Evolutionary conservation across 2,329 filamentous ascomycete genomes (phyloP).

Genomic region (Fusarium sp.): DNA sequence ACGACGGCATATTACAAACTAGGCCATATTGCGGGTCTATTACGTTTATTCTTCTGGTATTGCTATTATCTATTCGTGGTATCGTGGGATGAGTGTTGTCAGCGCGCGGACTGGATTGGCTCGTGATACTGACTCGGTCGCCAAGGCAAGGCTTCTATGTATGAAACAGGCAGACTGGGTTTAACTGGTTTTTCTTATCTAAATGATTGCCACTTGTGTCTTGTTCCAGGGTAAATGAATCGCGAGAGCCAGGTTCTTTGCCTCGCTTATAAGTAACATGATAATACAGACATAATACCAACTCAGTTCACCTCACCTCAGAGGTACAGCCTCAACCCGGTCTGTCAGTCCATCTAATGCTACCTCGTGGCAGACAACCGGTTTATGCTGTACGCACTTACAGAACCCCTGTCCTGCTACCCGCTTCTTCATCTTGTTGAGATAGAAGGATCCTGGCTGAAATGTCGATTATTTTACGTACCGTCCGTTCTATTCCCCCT

Average conservation of each 20-base stretch:
- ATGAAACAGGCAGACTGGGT: not conserved
- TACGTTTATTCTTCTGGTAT: not conserved
- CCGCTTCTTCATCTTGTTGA: not conserved
- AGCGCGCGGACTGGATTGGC: not conserved
- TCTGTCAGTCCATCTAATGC: not conserved
- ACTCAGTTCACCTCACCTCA: not conserved
- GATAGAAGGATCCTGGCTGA: not conserved
- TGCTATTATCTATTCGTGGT: not conserved
- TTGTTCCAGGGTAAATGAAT: not conserved
- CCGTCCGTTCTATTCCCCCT: constrained; percentile 5
- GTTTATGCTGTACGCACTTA: not conserved
- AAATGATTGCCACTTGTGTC: not conserved
- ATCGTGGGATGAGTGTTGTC: constrained; percentile 2
- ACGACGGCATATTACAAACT: not conserved
- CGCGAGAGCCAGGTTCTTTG: not conserved
- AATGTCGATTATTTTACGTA: not conserved
- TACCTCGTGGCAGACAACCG: not conserved
- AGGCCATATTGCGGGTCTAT: constrained; percentile 4
- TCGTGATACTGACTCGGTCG: constrained; percentile 6
- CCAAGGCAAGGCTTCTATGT: not conserved
- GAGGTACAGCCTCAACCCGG: not conserved
- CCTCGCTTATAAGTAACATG: not conserved
- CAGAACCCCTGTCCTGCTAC: not conserved
- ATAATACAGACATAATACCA: not conserved
- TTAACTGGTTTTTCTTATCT: not conserved